These are phyloP conservation scores for Pterocarpus santalinus DNA, from an alignment of 306 rosid genomes.

Conservation along the genomic window DNA sequence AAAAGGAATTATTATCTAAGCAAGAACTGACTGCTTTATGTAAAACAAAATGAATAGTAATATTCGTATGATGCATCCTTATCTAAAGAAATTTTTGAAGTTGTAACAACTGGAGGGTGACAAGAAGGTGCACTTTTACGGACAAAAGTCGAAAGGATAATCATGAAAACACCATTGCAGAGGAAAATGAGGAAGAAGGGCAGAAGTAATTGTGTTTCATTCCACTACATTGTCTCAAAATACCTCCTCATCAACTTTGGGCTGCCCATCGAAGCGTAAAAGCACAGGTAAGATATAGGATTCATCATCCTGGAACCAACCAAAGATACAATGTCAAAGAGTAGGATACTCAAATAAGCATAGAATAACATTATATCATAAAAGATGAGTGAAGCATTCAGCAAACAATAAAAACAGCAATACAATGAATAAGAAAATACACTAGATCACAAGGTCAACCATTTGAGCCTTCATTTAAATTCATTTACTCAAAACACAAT, in stretches of 20 bases:
- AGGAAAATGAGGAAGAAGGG: constrained; percentile 34
- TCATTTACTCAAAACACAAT: constrained; percentile 1
- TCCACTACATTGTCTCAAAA: constrained; percentile 46
- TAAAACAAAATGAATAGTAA: constrained; percentile 26
- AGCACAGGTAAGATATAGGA: constrained; percentile 95
- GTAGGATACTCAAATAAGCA: constrained; percentile 3
- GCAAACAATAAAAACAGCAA: constrained; percentile 5
- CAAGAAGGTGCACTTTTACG: constrained; percentile 31
- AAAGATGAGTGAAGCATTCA: neutral
- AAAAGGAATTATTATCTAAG: constrained; percentile 1
- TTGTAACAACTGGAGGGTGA: constrained; percentile 31
- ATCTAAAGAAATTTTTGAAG: constrained; percentile 33
- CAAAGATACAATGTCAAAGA: constrained; percentile 50
- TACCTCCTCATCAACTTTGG: constrained; percentile 97
- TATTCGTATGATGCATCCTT: constrained; percentile 22
- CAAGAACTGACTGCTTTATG: constrained; percentile 5
- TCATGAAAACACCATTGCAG: constrained; percentile 21
- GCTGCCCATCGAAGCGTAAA: constrained; percentile 91
- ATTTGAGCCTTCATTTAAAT: neutral
- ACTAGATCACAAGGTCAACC: constrained; percentile 33
- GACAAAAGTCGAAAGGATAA: constrained; percentile 16
- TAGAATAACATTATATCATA: neutral
- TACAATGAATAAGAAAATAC: constrained; percentile 22
- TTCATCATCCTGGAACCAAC: constrained; percentile 85
- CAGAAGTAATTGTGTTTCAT: neutral